A percentile compares a stretch with the other conserved stretches of the same genome.
phyloP scores from a whole-genome alignment of 495 filamentous ascomycete species.

The Penicillium riverlandense region DNA sequence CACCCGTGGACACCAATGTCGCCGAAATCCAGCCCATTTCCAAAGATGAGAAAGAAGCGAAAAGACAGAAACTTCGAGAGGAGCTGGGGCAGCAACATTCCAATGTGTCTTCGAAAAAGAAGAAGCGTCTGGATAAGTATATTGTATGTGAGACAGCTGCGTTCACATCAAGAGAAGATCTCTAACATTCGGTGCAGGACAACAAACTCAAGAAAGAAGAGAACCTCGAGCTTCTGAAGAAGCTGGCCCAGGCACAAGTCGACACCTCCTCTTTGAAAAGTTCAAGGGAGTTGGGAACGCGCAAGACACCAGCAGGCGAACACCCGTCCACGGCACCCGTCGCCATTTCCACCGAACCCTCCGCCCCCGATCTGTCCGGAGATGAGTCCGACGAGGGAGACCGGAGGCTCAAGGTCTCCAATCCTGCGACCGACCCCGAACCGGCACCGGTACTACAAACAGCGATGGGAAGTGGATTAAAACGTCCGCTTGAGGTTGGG shows the following conservation, averaged over 20 bases:
- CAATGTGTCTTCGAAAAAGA: constrained; percentile 86
- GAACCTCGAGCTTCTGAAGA: constrained; percentile 74
- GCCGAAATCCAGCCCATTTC: constrained; percentile 60
- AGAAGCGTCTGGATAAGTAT: constrained; percentile 92
- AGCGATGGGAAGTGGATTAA: constrained; percentile 69
- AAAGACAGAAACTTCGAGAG: constrained; percentile 61
- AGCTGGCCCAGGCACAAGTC: constrained; percentile 67
- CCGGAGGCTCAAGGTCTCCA: constrained; percentile 15
- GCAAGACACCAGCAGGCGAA: constrained; percentile 23
- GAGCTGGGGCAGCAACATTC: constrained; percentile 50
- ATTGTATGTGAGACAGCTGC: constrained; percentile 49
- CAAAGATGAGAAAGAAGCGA: constrained; percentile 60
- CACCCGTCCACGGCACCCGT: background rate
- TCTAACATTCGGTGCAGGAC: constrained; percentile 46
- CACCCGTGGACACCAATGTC: constrained; percentile 59
- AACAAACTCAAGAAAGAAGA: constrained; percentile 93
- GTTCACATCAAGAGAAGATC: background rate
- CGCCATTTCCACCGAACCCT: constrained; percentile 1
- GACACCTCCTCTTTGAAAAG: constrained; percentile 77
- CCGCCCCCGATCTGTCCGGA: constrained; percentile 18
- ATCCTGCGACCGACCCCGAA: constrained; percentile 10
- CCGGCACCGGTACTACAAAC: constrained; percentile 11
- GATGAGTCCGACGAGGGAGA: constrained; percentile 35
- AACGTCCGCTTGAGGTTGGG: constrained; percentile 75
- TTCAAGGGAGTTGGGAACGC: constrained; percentile 64